phyloP scores from a whole-genome alignment of 441 rosid species.

The Adansonia rubrostipa region DNA sequence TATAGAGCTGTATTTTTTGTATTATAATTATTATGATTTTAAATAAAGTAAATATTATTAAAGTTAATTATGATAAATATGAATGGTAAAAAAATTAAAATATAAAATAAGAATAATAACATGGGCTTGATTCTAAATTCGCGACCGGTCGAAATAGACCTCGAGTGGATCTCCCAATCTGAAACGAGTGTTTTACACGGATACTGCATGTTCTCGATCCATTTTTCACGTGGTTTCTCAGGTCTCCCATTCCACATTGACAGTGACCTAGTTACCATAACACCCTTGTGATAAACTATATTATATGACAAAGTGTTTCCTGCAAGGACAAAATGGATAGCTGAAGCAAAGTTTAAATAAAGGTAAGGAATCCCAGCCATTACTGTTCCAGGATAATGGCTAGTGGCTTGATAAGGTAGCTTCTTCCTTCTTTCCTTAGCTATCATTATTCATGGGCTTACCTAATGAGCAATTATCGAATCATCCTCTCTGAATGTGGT shows the following conservation, averaged over 20 bases:
- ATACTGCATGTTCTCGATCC: constrained; percentile 56
- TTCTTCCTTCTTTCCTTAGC: constrained; percentile 31
- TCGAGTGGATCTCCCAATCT: constrained; percentile 19
- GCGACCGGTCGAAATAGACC: constrained; percentile 8
- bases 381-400: constrained; percentile 25
- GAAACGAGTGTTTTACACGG: constrained; percentile 61
- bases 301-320: not conserved
- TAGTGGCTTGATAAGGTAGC: constrained; percentile 24
- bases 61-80: no score
- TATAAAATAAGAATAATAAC: not conserved
- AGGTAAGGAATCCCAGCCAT: constrained; percentile 36
- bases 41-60: no score
- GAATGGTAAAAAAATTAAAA: not conserved
- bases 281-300: constrained; percentile 25
- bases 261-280: constrained; percentile 27
- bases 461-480: constrained; percentile 3
- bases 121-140: not conserved
- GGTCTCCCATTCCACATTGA: constrained; percentile 34
- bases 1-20: no score
- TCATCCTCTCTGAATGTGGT: constrained; percentile 16
- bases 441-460: not conserved
- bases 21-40: no score
- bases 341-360: constrained; percentile 7
- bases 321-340: constrained; percentile 27
- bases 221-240: constrained; percentile 67